Evolutionary conservation across 192 early-diverging fungal species (phyloP), one percentile per base, ranked within the genome.

Genomic region (Radiomyces spectabilis): DNA sequence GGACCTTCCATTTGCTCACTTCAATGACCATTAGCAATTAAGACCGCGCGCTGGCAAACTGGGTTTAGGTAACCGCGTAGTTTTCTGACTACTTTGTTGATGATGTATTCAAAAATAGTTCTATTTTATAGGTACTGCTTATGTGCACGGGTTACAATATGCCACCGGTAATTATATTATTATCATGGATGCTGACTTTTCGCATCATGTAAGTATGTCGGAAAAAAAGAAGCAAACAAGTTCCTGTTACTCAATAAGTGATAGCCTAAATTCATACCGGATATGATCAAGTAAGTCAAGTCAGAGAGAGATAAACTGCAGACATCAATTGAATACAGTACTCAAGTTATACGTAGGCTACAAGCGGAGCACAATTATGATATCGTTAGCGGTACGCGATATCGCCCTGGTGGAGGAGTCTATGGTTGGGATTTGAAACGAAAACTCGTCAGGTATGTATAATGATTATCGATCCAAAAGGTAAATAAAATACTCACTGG

Each of bases 171-270:
- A 95, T 72, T 95, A 85, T 79, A 77, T 96, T 31, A 89, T 98
- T 57, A 96, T 98, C 64, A 89, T 98, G 93, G 95, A 98, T 61
- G 94, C 95, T 19, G 95, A 98, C 64, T 94, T 98, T 84, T 96
- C 94, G 22, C 95, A 98, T 68, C 95, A 98, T 61, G 89, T 92
- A 85, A 67, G 59, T 40, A 18, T 7, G 25, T 31, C 8, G 29
- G 46, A 33, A 40, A 8, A 40, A 22, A 54, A 30, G 13, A 54
- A 0, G n/a, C 2, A 25, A 38, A 30, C 25, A 6, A 6, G 16
- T 25, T 49, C 24, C 12, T 44, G 7, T 45, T 15, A n/a, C n/a
- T n/a, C n/a, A n/a, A n/a, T n/a, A n/a, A n/a, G n/a, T n/a, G n/a
- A 19, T 68, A 92, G 89, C 95, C 95, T 38, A 94, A 95, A 72